Evolutionary conservation across 1,139 yeast species (phyloP).

Genomic region (Protomyces inouyei): DNA sequence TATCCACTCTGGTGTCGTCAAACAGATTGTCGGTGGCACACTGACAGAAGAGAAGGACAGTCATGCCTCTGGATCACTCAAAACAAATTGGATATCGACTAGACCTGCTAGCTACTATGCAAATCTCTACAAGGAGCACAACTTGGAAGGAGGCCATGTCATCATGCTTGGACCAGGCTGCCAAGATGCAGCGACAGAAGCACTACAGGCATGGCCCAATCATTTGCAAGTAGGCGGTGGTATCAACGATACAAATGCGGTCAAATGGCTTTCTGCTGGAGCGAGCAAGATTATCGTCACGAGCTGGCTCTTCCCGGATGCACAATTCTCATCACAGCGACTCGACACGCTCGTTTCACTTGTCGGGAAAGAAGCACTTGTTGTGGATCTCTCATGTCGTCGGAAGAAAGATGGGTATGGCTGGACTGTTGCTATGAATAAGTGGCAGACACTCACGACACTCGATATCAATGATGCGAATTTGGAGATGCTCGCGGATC

Average conservation of each 20-base stretch:
- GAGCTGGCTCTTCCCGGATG: conserved; percentile 73
- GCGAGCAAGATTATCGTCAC: conserved; percentile 76
- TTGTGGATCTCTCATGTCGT: conserved; percentile 39
- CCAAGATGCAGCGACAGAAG: conserved; percentile 75
- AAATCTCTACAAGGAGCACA: conserved; percentile 55
- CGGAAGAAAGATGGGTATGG: conserved; percentile 54
- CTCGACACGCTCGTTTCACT: conserved; percentile 46
- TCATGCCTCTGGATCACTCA: conserved; percentile 41
- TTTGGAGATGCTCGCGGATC: conserved; percentile 51
- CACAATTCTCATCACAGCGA: conserved; percentile 55
- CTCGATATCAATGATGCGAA: conserved; percentile 53
- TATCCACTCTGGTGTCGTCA: conserved; percentile 88
- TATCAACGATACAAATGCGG: conserved; percentile 66
- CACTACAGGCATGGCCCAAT: conserved; percentile 67
- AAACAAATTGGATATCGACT: conserved; percentile 76
- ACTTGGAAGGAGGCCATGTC: conserved; percentile 77
- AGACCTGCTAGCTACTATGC: conserved; percentile 76
- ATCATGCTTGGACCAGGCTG: conserved; percentile 84
- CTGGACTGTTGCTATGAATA: conserved; percentile 95
- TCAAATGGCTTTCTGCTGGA: conserved; percentile 59
- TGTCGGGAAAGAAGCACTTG: conserved; percentile 48
- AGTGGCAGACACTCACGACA: conserved; percentile 88
- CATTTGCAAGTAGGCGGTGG: conserved; percentile 88
- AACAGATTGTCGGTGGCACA: conserved; percentile 95
- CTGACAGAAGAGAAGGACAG: conserved; percentile 41